These are phyloP conservation scores for Biscutella auriculata DNA, from an alignment of 441 rosid species.

Conservation along the genomic window DNA sequence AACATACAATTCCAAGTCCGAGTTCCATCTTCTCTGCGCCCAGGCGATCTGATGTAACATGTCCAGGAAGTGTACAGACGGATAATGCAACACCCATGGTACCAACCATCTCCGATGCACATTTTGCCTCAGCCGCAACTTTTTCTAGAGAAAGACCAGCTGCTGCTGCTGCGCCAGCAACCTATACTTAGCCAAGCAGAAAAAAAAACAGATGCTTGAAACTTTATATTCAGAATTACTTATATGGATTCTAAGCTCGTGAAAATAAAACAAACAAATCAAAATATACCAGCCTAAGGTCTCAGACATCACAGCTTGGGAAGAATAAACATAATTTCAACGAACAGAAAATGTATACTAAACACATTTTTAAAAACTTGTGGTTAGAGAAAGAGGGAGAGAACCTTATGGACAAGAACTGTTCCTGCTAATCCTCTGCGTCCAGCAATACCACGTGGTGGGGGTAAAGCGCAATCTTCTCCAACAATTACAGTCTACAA, in stretches of 20 bases:
- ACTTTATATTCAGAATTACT: neutral
- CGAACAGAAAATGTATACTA: neutral
- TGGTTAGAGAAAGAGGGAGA: constrained; percentile 12
- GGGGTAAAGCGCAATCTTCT: constrained; percentile 98
- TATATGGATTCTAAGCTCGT: neutral
- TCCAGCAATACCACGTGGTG: constrained; percentile 81
- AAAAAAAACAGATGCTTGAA: neutral
- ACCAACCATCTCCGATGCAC: constrained; percentile 79
- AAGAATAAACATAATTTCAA: neutral
- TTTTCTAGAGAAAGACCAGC: constrained; percentile 70
- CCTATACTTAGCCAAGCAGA: constrained; percentile 32
- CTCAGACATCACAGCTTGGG: neutral
- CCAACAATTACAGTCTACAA: constrained; percentile 85
- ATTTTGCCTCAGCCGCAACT: constrained; percentile 79
- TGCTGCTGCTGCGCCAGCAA: constrained; percentile 98
- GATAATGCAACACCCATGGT: constrained; percentile 97
- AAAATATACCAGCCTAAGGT: neutral
- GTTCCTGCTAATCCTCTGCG: constrained; percentile 97
- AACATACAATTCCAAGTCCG: constrained; percentile 94
- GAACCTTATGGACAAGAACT: constrained; percentile 81
- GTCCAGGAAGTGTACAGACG: constrained; percentile 92
- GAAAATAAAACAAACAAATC: neutral
- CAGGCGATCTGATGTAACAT: constrained; percentile 78
- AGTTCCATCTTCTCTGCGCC: constrained; percentile 96
- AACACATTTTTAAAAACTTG: neutral